Base-by-base conservation (phyloP, 2,329 filamentous ascomycete species). In the Hypoxylon sp. region DNA sequence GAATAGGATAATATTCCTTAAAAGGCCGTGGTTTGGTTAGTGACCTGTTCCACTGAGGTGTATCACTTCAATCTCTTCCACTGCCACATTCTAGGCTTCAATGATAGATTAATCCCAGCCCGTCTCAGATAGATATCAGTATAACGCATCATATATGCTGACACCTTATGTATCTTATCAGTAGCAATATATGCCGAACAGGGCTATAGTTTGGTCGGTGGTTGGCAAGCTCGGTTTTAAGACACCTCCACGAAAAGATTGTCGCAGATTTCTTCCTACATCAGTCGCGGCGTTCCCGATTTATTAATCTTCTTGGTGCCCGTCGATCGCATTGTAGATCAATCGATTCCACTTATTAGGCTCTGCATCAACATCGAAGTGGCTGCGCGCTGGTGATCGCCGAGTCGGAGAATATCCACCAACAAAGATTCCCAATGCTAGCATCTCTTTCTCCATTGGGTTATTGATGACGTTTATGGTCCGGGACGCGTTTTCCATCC, bases 401-500 rank as follows among this genome's bases (percentile, higher is more conserved):
- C 53, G 32, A 49, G 55, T 53, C 48, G 32, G 49, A 38, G 28
- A 49, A 46, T 57, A 34, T 34, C 19, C 55, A 38, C 28, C 43
- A 55, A 41, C 25, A 36, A 58, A 51, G 30, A 52, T 55, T 50
- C 28, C n/a, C 61, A 25, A 34, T n/a, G 17, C 30, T 14, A 23
- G 6, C 11, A 19, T 23, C 43, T 53, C 19, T 46, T 57, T 32
- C 41, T 36, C n/a, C 14, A 32, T 53, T 19, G 13, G 9, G 6
- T 63, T 56, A 45, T 59, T 57, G 48, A 53, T 61, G 65, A 57
- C 67, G 73, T 43, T 68, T 68, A 7, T 60, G 56, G n/a, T 76
- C 75, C 10, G 74, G 68, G 17, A 74, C 78, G 46, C 86, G 81
- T 74, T 81, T 86, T 25, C 87, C 87, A 67, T 89, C 87, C 43